Evolutionary conservation across 768 basidiomycete species (phyloP).

Genomic region (Neoboletus magnificus): DNA sequence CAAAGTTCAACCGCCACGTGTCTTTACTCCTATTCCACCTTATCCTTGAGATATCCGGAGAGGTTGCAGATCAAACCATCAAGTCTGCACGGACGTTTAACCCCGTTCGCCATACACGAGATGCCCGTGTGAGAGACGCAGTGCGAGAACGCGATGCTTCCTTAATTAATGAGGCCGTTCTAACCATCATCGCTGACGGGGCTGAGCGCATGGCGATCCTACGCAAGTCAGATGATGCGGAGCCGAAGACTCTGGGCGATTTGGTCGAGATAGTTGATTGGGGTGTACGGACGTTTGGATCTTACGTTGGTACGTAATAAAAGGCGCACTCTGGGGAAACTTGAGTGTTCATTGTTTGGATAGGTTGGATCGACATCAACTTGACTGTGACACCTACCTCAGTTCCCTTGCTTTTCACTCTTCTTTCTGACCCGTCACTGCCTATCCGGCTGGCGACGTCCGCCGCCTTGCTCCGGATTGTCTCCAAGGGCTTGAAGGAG

Average conservation of each 20-base stretch:
- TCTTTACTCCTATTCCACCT: conserved; percentile 89
- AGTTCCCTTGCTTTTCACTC: conserved; percentile 76
- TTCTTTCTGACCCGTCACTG: conserved; percentile 74
- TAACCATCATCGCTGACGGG: conserved; percentile 76
- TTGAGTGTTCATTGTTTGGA: not conserved
- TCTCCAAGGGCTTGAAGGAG: conserved; percentile 93
- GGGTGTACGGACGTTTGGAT: conserved; percentile 89
- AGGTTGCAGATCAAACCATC: conserved; percentile 94
- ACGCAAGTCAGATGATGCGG: conserved; percentile 42
- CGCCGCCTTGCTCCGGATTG: conserved; percentile 73
- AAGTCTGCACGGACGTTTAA: conserved; percentile 80
- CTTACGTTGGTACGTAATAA: conserved; percentile 81
- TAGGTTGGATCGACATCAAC: conserved; percentile 98
- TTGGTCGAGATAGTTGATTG: conserved; percentile 82
- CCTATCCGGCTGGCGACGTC: conserved; percentile 83
- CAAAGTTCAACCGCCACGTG: conserved; percentile 77
- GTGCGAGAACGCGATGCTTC: conserved; percentile 88
- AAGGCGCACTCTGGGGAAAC: not conserved
- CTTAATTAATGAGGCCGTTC: conserved; percentile 79
- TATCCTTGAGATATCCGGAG: conserved; percentile 91
- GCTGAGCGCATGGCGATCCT: conserved; percentile 53
- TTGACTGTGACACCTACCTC: conserved; percentile 90
- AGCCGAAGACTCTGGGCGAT: conserved; percentile 53
- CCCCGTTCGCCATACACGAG: conserved; percentile 69
- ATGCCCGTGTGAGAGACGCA: conserved; percentile 82